Evolutionary conservation across 208 protist species (phyloP), one percentile per base, ranked within the genome.

Genomic region (Crithidia expoeki): DNA sequence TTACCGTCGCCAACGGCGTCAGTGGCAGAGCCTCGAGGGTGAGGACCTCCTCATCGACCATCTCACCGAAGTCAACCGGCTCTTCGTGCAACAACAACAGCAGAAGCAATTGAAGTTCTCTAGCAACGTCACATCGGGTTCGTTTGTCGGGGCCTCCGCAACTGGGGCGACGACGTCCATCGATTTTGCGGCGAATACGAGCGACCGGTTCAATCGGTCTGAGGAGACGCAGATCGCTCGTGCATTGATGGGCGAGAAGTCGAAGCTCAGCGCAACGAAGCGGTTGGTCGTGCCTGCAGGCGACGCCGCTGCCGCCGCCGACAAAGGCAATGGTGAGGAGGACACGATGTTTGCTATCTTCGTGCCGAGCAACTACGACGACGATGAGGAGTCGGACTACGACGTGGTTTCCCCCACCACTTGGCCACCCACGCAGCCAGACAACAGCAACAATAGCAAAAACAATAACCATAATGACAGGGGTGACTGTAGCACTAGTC

Each of bases 11-110:
- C 67, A 51, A 16, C 42, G 36, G 16, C 44, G 68, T 2, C 46
- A 69, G 21, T 90, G 80, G 81, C 71, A 84, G 63, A 27, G 23
- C 30, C 66, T 82, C 19, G 84, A 90, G 55, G 71, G 83, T n/a
- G 75, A 80, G 16, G 62, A 74, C 25, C 5, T 73, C 23, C 70
- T 81, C 9, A 9, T 50, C 6, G 34, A 62, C 27, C 60, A 62
- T 46, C 32, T 79, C 4, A 25, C 49, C 17, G 61, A 73, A 46
- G 34, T 34, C n/a, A 69, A 53, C n/a, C n/a, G 14, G 42, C 33
- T 33, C 10, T 40, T 34, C 2, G 28, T 34, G 28, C 17, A 27
- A 32, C 56, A 56, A 25, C 36, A 33, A 50, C 38, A 42, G 44
- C 69, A 51, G 61, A 56, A 47, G 38, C 62, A 5, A 17, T 25